Conservation (phyloP, 2,329 filamentous ascomycete genomes). For the Colletotrichum plurivorum region DNA sequence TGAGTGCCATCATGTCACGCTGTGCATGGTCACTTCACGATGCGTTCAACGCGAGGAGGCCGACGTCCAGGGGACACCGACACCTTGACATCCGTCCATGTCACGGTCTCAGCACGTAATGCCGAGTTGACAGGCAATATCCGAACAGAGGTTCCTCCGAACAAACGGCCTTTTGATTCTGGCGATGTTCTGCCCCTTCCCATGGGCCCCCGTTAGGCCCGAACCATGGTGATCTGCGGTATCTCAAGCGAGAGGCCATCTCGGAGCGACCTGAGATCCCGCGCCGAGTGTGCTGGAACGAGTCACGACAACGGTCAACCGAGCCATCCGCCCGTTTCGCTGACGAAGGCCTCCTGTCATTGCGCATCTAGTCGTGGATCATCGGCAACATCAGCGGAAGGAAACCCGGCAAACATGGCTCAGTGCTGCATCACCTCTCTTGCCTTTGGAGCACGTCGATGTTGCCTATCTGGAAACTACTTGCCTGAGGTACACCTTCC, state of each 20-base stretch:
- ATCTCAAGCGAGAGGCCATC: background rate
- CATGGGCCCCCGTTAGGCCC: background rate
- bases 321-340: background rate
- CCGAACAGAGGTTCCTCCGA: background rate
- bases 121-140: background rate
- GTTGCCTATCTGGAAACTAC: too few species aligned
- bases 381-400: background rate
- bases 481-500: background rate
- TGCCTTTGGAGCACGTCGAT: background rate
- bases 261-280: background rate
- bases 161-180: background rate
- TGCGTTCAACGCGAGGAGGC: background rate
- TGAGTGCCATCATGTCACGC: slow-evolving; percentile 17
- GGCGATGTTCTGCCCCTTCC: too few species aligned
- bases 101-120: background rate
- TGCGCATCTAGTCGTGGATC: background rate
- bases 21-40: slow-evolving; percentile 26
- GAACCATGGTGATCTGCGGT: background rate
- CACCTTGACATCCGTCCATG: background rate
- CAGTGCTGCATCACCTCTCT: background rate
- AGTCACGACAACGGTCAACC: background rate
- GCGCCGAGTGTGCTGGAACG: background rate
- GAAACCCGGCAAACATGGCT: background rate
- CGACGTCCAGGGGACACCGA: too few species aligned
- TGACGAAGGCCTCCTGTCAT: background rate